Percentiles rank a stretch among this genome's conserved stretches.
Conservation (phyloP, 192 early-diverging fungal species). For the Chytriomyces confervae region DNA sequence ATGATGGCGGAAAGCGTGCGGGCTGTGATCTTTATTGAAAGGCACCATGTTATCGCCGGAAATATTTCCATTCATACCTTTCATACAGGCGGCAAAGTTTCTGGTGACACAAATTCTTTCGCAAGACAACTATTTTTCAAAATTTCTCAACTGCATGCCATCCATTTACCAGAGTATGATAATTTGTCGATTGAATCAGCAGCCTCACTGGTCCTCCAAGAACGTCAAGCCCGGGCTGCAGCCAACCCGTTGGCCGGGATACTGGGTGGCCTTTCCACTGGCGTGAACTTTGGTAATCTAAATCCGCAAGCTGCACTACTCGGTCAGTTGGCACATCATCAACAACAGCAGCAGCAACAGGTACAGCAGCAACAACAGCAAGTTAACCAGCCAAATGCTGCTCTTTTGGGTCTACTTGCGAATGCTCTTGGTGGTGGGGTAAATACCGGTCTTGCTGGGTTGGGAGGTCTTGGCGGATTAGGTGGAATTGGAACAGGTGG, state of each 20-base stretch:
- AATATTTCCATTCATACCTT: conserved; percentile 51
- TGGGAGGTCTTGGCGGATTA: conserved; percentile 33
- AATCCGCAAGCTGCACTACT: background rate
- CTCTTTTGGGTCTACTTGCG: conserved; percentile 30
- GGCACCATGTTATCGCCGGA: conserved; percentile 37
- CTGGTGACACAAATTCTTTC: conserved; percentile 37
- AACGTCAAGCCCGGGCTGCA: conserved; percentile 36
- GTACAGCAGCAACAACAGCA: conserved; percentile 8
- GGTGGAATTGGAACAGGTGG: background rate
- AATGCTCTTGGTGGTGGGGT: conserved; percentile 31
- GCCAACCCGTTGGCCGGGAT: conserved; percentile 16
- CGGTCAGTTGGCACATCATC: conserved; percentile 4
- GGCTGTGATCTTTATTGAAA: conserved; percentile 54
- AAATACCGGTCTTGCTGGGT: conserved; percentile 6
- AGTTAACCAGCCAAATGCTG: conserved; percentile 16
- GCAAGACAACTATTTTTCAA: background rate
- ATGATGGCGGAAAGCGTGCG: conserved; percentile 54
- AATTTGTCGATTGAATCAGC: conserved; percentile 45
- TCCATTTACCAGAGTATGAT: conserved; percentile 47
- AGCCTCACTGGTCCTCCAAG: conserved; percentile 43
- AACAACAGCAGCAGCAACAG: conserved; percentile 16
- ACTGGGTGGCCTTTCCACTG: conserved; percentile 38
- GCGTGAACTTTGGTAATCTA: conserved; percentile 22
- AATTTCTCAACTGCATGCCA: background rate
- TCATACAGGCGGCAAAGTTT: conserved; percentile 41